These are phyloP conservation scores for Neurospora sp. DNA, from an alignment of 495 filamentous ascomycete species.

Conservation along the genomic window DNA sequence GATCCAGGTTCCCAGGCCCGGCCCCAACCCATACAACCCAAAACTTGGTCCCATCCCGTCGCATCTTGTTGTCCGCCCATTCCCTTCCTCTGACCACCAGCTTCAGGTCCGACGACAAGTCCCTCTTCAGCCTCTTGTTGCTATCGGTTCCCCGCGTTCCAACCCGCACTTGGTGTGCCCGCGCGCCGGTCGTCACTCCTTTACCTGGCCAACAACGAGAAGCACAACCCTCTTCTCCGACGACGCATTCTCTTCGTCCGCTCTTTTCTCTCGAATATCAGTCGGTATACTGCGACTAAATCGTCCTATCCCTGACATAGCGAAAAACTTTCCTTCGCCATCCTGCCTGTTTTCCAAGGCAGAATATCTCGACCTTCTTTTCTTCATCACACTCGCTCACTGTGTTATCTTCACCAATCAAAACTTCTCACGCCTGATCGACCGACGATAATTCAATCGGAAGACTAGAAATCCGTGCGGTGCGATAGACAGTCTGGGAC, in stretches of 20 bases:
- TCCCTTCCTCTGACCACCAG: not conserved
- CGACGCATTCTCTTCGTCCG: not conserved
- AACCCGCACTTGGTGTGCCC: not conserved
- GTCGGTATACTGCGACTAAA: not conserved
- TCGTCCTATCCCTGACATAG: not conserved
- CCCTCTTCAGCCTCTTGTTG: not conserved
- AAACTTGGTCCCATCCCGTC: conserved; percentile 10
- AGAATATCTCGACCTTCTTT: not conserved
- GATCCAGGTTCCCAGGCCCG: conserved; percentile 6
- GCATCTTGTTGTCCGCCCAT: not conserved
- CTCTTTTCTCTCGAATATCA: not conserved
- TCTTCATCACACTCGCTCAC: not conserved
- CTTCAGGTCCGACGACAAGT: not conserved
- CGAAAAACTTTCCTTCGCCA: not conserved
- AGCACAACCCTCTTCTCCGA: not conserved
- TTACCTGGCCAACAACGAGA: not conserved
- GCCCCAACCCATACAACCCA: conserved; percentile 1
- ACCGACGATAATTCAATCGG: not conserved
- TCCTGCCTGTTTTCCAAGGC: not conserved
- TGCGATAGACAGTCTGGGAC: not conserved
- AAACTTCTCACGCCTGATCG: not conserved
- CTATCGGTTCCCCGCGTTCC: conserved; percentile 3
- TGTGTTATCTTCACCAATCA: not conserved
- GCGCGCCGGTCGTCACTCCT: conserved; percentile 3
- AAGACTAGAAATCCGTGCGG: not conserved